Conservation (phyloP, 192 early-diverging fungal species). For the Coemansia sp. region DNA sequence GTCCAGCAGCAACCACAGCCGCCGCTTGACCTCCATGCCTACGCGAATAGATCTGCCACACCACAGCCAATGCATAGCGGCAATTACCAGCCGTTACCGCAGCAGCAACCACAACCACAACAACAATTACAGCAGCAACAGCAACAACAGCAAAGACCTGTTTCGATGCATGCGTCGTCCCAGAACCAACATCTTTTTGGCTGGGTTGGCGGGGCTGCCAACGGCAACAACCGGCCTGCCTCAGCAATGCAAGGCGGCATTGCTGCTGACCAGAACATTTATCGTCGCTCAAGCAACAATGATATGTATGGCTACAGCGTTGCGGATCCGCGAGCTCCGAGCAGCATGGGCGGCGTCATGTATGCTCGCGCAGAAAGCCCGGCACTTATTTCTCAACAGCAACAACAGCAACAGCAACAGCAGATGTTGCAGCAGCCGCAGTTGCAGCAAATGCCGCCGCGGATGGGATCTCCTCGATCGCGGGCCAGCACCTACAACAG, state of each 20-base stretch:
- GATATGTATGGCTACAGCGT: conserved; percentile 36
- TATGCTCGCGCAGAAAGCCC: conserved; percentile 11
- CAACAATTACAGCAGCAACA: conserved; percentile 5
- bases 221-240: conserved; percentile 36
- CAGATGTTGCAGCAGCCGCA: conserved; percentile 16
- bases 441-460: conserved; percentile 6
- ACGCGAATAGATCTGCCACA: conserved; percentile 10
- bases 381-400: conserved; percentile 11
- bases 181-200: conserved; percentile 4
- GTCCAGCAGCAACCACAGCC: not conserved
- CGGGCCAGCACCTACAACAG: conserved; percentile 40
- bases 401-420: not conserved
- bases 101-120: conserved; percentile 11
- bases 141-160: conserved; percentile 30
- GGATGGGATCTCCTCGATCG: conserved; percentile 39
- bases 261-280: conserved; percentile 11
- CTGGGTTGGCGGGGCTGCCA: conserved; percentile 7
- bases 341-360: conserved; percentile 19
- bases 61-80: conserved; percentile 13
- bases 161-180: conserved; percentile 27
- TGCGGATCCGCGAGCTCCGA: conserved; percentile 18
- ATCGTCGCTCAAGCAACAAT: conserved; percentile 48
- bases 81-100: conserved; percentile 24
- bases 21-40: not conserved
- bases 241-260: conserved; percentile 46